These are phyloP conservation scores for Ammopiptanthus mongolicus DNA, from an alignment of 306 rosid genomes.

Conservation along the genomic window DNA sequence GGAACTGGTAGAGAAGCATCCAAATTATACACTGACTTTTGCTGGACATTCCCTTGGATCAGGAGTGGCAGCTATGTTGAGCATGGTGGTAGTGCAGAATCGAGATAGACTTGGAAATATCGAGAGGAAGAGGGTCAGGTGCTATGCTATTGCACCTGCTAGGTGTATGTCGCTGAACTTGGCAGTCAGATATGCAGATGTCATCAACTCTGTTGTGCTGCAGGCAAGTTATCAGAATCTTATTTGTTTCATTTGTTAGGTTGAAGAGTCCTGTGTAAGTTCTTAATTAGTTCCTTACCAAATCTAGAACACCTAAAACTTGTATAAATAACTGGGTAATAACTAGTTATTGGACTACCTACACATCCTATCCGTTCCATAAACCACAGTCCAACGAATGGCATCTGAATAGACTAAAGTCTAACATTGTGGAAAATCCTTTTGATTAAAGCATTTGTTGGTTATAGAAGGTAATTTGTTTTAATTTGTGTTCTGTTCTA, in stretches of 20 bases:
- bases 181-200: slow-evolving; percentile 93
- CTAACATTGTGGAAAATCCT: neutral
- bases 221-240: slow-evolving; percentile 56
- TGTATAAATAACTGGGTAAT: neutral
- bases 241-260: neutral
- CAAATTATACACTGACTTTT: slow-evolving; percentile 73
- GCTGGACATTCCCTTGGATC: slow-evolving; percentile 91
- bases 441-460: neutral
- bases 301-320: neutral
- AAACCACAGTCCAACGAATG: neutral
- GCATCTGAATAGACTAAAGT: neutral
- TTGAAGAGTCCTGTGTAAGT: neutral
- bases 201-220: slow-evolving; percentile 82
- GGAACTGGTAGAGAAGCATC: slow-evolving; percentile 57
- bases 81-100: slow-evolving; percentile 73
- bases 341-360: neutral
- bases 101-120: slow-evolving; percentile 57
- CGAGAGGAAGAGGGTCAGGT: slow-evolving; percentile 69
- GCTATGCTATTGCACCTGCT: slow-evolving; percentile 91
- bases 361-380: neutral
- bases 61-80: slow-evolving; percentile 75
- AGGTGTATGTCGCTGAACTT: slow-evolving; percentile 86
- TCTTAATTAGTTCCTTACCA: neutral
- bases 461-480: neutral
- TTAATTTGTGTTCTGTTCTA: neutral